Base-by-base conservation (phyloP, 2,329 filamentous ascomycete species). In the Zymoseptoria pseudotritici region DNA sequence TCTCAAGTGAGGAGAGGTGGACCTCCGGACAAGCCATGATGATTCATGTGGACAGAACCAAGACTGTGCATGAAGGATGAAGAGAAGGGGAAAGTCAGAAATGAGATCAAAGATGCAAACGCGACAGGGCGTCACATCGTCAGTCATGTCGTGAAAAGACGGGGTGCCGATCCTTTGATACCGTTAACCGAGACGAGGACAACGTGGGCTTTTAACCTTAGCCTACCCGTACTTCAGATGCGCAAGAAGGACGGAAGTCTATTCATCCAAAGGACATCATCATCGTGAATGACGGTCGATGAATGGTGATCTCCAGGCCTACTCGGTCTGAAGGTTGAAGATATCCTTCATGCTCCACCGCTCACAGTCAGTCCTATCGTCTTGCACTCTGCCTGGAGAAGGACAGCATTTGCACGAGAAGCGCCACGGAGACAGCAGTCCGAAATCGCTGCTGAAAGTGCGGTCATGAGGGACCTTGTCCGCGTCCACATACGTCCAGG, bases 1-100 rank as follows among this genome's bases (percentile, higher is more conserved):
- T 54, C 61, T 62, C 46, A 64, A 61, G 42, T 57, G 61, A 42
- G 69, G 72, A 46, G 19, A 76, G 66, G 31, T 74, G 69, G 55
- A 75, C 68, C 56, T 76, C 73, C 54, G 73, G 69, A 59, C 69
- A 70, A 24, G 73, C 70, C 75, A 78, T 78, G 19, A 17, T 49
- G 17, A 17, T 17, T 13, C 36, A 46, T n/a, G 42, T 22, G 20
- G 29, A 11, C 17, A 17, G 13, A 21, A 24, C 46, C 20, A 53
- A 26, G 24, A n/a, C 9, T 8, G 22, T 13, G 22, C 13, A 19
- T 53, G 9, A 2, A 26, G 22, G 26, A 6, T 9, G 8, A 53
- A 53, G 51, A 9, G 29, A 6, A 29, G 8, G 13, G 52, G 11
- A 19, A n/a, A 31, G 22, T 26, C 22, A 13, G 22, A 19, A 24